Evolutionary conservation across 345 rosid species (phyloP).

Genomic region (Durio zibethinus): DNA sequence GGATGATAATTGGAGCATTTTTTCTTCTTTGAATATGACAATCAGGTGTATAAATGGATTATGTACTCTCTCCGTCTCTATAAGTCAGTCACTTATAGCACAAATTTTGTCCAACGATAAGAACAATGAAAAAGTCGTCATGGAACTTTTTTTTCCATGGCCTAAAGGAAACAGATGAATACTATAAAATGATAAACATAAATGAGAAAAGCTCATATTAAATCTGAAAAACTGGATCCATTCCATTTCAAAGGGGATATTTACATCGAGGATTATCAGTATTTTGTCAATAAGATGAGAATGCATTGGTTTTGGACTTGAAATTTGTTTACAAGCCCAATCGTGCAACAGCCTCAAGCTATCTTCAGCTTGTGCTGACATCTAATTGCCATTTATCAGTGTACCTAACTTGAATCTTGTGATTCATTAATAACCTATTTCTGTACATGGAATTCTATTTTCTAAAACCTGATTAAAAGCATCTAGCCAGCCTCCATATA

Average conservation of each 20-base stretch:
- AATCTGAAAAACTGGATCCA: background rate
- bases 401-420: constrained; percentile 11
- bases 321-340: constrained; percentile 13
- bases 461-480: background rate
- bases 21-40: background rate
- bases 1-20: background rate
- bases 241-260: constrained; percentile 10
- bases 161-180: background rate
- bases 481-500: background rate
- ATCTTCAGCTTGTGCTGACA: constrained; percentile 44
- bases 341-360: constrained; percentile 34
- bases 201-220: background rate
- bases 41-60: background rate
- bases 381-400: constrained; percentile 25
- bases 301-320: constrained; percentile 8
- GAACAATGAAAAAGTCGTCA: background rate
- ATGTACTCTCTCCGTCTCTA: no score
- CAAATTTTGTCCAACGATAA: background rate
- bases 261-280: background rate
- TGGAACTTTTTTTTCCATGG: background rate
- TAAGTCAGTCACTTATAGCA: background rate
- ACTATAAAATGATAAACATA: background rate
- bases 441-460: constrained; percentile 8
- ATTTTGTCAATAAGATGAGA: background rate
- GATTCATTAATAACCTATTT: constrained; percentile 15